Evolutionary conservation across 257 asterid genomes (phyloP), one percentile per base, ranked within the genome.

Genomic region (Datura wrightii): DNA sequence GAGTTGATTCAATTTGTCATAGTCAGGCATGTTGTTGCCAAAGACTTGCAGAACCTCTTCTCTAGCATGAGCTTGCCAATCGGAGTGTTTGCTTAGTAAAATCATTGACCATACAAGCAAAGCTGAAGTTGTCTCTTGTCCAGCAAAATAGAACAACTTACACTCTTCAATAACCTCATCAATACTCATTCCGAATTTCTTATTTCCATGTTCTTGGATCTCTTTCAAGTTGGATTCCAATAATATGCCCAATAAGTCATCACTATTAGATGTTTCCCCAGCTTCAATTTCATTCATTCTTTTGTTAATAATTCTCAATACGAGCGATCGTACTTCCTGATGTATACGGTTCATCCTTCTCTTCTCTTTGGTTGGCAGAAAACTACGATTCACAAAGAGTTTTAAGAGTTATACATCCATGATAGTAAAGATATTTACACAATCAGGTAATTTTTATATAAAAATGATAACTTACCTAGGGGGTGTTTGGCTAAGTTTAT

Each of bases 21-120:
- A 55, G 6, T 66, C 79, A 10, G 87, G 90, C 1, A 16, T 37
- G 4, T 36, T 48, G 36, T 81, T 46, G 13, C 87, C 87, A 19
- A 88, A 56, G 19, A 82, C 70, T 14, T 50, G 82, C 1, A 37
- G 13, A 52, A 88, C 85, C 82, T 86, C 89, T 5, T 81, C 85
- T 82, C 89, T 78, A 46, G 89, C 90, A 4, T 83, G 83, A 5
- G 36, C 79, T 59, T 88, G 87, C 89, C 90, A 88, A 3, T 86
- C 81, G 1, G 5, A 54, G 63, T 83, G 39, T 9, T 69, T 81
- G 80, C 87, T 76, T 11, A 88, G 19, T 2, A 88, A 31, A 44
- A 86, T 63, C 86, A 88, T 5, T 1, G 87, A 83, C 87, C 90
- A 88, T 14, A 78, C 87, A 3, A 86, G 86, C 80, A 88, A 34